These are phyloP conservation scores for Podila epigama DNA, from an alignment of 192 early-diverging fungal genomes.

Conservation along the genomic window DNA sequence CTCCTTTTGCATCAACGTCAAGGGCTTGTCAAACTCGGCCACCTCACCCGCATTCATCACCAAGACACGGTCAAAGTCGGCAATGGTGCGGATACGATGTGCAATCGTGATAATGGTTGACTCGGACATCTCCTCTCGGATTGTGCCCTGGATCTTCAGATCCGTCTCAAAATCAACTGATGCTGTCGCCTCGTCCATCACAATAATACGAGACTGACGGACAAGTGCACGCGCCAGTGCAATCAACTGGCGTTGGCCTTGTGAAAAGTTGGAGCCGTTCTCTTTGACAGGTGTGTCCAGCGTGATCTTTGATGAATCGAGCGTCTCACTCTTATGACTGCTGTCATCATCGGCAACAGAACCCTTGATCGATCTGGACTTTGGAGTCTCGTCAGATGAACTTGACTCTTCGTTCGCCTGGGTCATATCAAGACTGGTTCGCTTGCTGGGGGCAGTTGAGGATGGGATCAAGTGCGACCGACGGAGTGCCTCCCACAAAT, in stretches of 20 bases:
- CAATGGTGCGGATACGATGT: constrained; percentile 83
- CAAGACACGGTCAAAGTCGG: constrained; percentile 72
- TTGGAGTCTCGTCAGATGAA: background rate
- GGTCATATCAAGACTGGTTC: constrained; percentile 14
- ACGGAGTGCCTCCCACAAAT: constrained; percentile 78
- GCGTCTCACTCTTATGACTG: constrained; percentile 12
- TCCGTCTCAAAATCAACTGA: constrained; percentile 89
- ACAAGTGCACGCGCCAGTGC: constrained; percentile 76
- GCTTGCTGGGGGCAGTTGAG: constrained; percentile 7
- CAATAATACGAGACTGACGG: constrained; percentile 67
- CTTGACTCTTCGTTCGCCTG: background rate
- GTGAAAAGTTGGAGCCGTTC: constrained; percentile 76
- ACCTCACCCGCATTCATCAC: constrained; percentile 76
- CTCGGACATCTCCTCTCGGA: constrained; percentile 73
- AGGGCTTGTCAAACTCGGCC: constrained; percentile 84
- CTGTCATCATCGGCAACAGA: background rate
- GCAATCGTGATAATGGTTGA: constrained; percentile 87
- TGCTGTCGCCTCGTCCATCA: constrained; percentile 93
- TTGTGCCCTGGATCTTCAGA: constrained; percentile 80
- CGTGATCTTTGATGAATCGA: constrained; percentile 38
- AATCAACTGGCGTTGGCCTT: constrained; percentile 79
- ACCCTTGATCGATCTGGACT: constrained; percentile 2
- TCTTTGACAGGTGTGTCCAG: constrained; percentile 80
- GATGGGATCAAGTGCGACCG: constrained; percentile 71
- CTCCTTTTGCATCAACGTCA: constrained; percentile 68